A percentile compares a stretch with the other conserved stretches of the same genome.
phyloP scores from a whole-genome alignment of 2,329 filamentous ascomycete genomes.

The Neonectria hederae region DNA sequence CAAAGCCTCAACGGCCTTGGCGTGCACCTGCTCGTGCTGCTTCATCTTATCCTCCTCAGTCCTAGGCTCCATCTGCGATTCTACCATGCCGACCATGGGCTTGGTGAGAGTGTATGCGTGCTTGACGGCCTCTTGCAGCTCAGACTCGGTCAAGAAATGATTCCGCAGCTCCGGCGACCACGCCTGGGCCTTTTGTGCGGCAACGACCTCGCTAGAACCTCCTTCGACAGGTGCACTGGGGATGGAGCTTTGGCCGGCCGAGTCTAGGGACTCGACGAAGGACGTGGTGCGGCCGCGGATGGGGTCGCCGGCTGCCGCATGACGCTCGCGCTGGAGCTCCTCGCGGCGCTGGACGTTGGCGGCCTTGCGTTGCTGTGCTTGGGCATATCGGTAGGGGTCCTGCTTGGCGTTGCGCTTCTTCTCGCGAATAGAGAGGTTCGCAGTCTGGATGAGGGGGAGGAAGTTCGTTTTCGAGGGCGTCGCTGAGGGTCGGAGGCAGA shows the following conservation, averaged over 20 bases:
- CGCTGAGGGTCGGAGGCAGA: slow-evolving; percentile 67
- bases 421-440: slow-evolving; percentile 69
- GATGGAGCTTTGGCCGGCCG: slow-evolving; percentile 59
- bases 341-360: slow-evolving; percentile 81
- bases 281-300: slow-evolving; percentile 81
- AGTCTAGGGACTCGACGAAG: slow-evolving; percentile 84
- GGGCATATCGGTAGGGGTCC: slow-evolving; percentile 84
- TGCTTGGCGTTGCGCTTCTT: slow-evolving; percentile 73
- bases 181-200: slow-evolving; percentile 56
- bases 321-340: slow-evolving; percentile 72
- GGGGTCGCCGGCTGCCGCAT: slow-evolving; percentile 76
- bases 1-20: slow-evolving; percentile 78
- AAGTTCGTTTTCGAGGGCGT: slow-evolving; percentile 58
- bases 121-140: slow-evolving; percentile 72
- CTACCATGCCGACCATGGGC: slow-evolving; percentile 56
- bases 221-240: slow-evolving; percentile 51
- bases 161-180: slow-evolving; percentile 69
- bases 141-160: slow-evolving; percentile 74
- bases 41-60: slow-evolving; percentile 48
- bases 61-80: slow-evolving; percentile 53
- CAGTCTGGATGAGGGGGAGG: slow-evolving; percentile 70
- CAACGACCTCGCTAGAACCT: slow-evolving; percentile 53
- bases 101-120: slow-evolving; percentile 75
- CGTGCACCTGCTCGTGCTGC: slow-evolving; percentile 65
- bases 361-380: slow-evolving; percentile 83